Evolutionary conservation across 2,329 filamentous ascomycete genomes (phyloP), one percentile per base, ranked within the genome.

Genomic region (Pseudocercospora ulei): DNA sequence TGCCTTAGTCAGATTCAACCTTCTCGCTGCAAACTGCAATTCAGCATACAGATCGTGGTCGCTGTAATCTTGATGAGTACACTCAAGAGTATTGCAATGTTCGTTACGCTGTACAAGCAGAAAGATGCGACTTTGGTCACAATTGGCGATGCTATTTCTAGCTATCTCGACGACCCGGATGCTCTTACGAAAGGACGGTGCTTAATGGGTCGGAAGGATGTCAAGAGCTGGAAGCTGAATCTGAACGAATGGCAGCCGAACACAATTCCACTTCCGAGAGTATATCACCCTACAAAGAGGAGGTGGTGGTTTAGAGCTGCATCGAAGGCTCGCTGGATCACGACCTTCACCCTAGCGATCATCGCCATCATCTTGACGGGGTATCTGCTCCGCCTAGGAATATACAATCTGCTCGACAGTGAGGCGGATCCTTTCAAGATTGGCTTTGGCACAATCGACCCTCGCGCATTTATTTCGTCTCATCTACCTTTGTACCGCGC

Each of bases 81-180:
- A 3, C 7, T 41, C 14, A 50, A 50, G 27, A 41, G 27, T 7
- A 17, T 43, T 5, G 27, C 35, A n/a, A 50, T 50, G 44, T 28
- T 48, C 14, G 14, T 30, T 8, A 35, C 43, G 9, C 29, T 50
- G 5, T 35, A 39, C 12, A 25, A 22, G 7, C 28, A 43, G 7
- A 31, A 27, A 20, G 47, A 48, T 7, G 34, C 24, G 3, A 34
- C 45, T 7, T 34, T 50, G 6, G 39, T 48, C 8, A 51, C 48
- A n/a, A 33, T 51, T 7, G 50, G 50, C 3, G 50, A 52, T 39
- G 48, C 48, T 7, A 37, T 52, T 18, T 30, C 48, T 1, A 48
- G 48, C 38, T 52, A 42, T 13, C 38, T 51, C 9, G 39, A 46
- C 4, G 18, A 34, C 6, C 44, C 48, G 6, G 46, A 48, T 25